Evolutionary conservation across 805 yeast genomes (phyloP).

Genomic region (Saccharomycopsis amapae): DNA sequence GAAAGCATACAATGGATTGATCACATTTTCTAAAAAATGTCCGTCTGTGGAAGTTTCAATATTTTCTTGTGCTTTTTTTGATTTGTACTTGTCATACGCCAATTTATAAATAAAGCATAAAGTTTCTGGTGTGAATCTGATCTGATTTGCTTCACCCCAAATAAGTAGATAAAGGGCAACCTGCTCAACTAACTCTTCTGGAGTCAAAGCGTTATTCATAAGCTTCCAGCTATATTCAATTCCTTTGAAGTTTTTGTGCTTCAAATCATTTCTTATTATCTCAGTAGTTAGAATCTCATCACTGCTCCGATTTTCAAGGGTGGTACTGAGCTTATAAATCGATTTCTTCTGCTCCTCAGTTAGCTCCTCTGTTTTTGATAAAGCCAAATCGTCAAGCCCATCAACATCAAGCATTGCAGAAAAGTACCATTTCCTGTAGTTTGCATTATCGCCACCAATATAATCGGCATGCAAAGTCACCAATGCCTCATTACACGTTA

Average conservation of each 20-base stretch:
- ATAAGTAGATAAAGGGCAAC: constrained; percentile 64
- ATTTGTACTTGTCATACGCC: constrained; percentile 39
- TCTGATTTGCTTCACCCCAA: constrained; percentile 93
- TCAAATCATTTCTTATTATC: constrained; percentile 1
- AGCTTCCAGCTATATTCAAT: constrained; percentile 65
- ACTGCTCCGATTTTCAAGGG: not conserved
- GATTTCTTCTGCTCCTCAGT: not conserved
- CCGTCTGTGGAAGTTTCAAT: constrained; percentile 77
- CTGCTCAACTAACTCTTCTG: constrained; percentile 77
- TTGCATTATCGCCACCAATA: constrained; percentile 84
- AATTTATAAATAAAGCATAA: constrained; percentile 50
- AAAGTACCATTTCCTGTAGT: constrained; percentile 88
- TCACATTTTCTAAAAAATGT: constrained; percentile 82
- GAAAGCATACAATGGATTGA: constrained; percentile 83
- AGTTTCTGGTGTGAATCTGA: constrained; percentile 61
- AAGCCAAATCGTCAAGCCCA: constrained; percentile 33
- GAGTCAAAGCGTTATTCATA: constrained; percentile 61
- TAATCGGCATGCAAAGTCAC: constrained; percentile 79
- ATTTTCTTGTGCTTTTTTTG: constrained; percentile 24
- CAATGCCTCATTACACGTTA: constrained; percentile 64
- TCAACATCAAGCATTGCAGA: constrained; percentile 78
- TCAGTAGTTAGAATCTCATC: not conserved
- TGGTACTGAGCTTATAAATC: not conserved
- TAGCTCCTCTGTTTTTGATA: constrained; percentile 1
- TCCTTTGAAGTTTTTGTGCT: constrained; percentile 5